These are phyloP conservation scores for Saitozyma podzolica DNA, from an alignment of 768 basidiomycete genomes.

Conservation along the genomic window DNA sequence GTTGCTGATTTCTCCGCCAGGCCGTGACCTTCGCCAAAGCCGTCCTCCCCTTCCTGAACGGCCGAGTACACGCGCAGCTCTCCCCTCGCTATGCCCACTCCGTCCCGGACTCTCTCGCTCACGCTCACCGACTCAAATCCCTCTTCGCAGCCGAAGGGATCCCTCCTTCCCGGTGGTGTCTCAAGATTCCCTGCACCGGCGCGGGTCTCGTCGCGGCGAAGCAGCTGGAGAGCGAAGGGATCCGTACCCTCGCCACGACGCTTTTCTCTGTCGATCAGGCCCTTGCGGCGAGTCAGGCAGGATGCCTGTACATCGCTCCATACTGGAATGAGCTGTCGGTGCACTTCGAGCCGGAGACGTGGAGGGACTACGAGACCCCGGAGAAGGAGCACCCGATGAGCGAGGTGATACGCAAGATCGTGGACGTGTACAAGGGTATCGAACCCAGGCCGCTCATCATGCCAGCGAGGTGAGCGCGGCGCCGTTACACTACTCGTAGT, in stretches of 20 bases:
- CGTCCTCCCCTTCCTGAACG: slow-evolving; percentile 8
- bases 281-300: slow-evolving; percentile 59
- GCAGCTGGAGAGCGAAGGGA: slow-evolving; percentile 56
- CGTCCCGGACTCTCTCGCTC: neutral
- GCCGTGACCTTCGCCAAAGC: slow-evolving; percentile 15
- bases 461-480: slow-evolving; percentile 2
- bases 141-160: slow-evolving; percentile 5
- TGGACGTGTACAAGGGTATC: slow-evolving; percentile 4
- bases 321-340: slow-evolving; percentile 57
- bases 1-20: slow-evolving; percentile 4
- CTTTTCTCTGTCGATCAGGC: slow-evolving; percentile 62
- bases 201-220: slow-evolving; percentile 59
- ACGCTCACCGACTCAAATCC: neutral
- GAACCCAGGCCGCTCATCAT: neutral
- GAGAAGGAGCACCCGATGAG: slow-evolving; percentile 13
- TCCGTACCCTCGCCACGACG: slow-evolving; percentile 61
- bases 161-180: slow-evolving; percentile 44
- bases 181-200: slow-evolving; percentile 63
- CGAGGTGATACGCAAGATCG: neutral
- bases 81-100: slow-evolving; percentile 1
- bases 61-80: slow-evolving; percentile 1
- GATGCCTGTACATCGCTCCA: slow-evolving; percentile 60
- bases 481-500: no score
- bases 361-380: slow-evolving; percentile 21
- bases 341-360: slow-evolving; percentile 17